These are phyloP conservation scores for Pseudophaeomoniella oleicola DNA, from an alignment of 2,329 filamentous ascomycete species.

Conservation along the genomic window DNA sequence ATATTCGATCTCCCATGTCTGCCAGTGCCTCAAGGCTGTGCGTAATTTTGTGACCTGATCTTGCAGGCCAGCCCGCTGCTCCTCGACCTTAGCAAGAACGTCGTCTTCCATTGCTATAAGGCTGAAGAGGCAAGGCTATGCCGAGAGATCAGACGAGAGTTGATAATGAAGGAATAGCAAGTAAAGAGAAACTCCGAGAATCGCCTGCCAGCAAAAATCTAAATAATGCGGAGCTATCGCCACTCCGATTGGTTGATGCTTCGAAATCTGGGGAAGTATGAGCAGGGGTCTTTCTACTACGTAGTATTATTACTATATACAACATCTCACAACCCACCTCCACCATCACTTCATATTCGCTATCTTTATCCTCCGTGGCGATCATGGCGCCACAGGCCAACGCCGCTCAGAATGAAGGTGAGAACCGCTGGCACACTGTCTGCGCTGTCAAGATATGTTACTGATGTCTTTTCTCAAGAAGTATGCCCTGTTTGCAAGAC, in stretches of 20 bases:
- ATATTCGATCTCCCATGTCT: constrained; percentile 82
- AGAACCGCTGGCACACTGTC: neutral
- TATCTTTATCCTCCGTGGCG: constrained; percentile 2
- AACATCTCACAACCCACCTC: neutral
- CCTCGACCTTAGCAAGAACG: constrained; percentile 55
- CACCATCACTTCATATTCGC: neutral
- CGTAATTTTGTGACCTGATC: constrained; percentile 59
- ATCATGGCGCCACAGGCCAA: constrained; percentile 1
- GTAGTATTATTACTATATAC: too few relatives aligned
- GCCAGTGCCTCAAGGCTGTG: constrained; percentile 72
- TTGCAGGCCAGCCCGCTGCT: constrained; percentile 61
- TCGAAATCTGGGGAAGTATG: too few relatives aligned
- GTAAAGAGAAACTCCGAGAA: too few relatives aligned
- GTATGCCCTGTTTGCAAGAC: constrained; percentile 97
- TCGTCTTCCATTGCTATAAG: constrained; percentile 23
- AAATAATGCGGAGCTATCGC: constrained; percentile 1
- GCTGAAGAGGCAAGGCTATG: too few relatives aligned
- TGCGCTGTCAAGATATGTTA: constrained; percentile 1
- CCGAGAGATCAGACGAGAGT: too few relatives aligned
- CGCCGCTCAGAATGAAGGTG: neutral
- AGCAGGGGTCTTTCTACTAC: too few relatives aligned
- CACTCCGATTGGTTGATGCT: constrained; percentile 6
- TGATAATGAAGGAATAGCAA: too few relatives aligned
- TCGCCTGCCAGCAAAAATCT: too few relatives aligned
- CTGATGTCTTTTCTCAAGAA: constrained; percentile 33